phyloP scores from a whole-genome alignment of 352 stramenopile genomes.

The Elongisporangium senticosum region DNA sequence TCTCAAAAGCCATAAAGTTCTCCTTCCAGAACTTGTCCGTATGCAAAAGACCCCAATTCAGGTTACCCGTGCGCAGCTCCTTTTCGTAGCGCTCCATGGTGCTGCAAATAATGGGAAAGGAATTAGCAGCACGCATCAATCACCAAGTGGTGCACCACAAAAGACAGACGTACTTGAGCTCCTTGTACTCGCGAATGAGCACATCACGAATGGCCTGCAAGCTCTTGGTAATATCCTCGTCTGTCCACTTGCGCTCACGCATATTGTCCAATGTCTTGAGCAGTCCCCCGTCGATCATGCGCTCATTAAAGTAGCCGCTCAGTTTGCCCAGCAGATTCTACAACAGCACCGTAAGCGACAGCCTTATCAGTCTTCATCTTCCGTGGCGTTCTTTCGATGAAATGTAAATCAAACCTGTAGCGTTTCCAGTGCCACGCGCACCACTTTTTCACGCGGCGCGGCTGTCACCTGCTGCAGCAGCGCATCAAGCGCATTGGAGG shows the following conservation, averaged over 20 bases:
- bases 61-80: constrained; percentile 90
- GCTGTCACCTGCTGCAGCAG: constrained; percentile 83
- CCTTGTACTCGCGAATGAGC: constrained; percentile 84
- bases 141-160: not conserved
- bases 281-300: constrained; percentile 95
- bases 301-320: constrained; percentile 82
- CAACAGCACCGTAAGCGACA: not conserved
- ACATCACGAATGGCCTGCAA: constrained; percentile 76
- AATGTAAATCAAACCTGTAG: constrained; percentile 53
- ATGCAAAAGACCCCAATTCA: constrained; percentile 96
- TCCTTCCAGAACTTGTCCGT: constrained; percentile 99
- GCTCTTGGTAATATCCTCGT: constrained; percentile 91
- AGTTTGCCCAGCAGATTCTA: constrained; percentile 80
- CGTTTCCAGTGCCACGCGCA: constrained; percentile 92
- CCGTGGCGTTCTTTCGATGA: not conserved
- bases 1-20: constrained; percentile 96
- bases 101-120: constrained; percentile 22
- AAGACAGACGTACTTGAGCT: constrained; percentile 63
- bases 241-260: constrained; percentile 91
- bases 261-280: constrained; percentile 94
- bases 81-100: constrained; percentile 97
- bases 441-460: constrained; percentile 96
- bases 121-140: not conserved
- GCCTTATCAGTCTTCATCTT: not conserved
- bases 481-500: constrained; percentile 53